These are phyloP conservation scores for Begonia peltatifolia DNA, from an alignment of 306 rosid species.

Conservation along the genomic window DNA sequence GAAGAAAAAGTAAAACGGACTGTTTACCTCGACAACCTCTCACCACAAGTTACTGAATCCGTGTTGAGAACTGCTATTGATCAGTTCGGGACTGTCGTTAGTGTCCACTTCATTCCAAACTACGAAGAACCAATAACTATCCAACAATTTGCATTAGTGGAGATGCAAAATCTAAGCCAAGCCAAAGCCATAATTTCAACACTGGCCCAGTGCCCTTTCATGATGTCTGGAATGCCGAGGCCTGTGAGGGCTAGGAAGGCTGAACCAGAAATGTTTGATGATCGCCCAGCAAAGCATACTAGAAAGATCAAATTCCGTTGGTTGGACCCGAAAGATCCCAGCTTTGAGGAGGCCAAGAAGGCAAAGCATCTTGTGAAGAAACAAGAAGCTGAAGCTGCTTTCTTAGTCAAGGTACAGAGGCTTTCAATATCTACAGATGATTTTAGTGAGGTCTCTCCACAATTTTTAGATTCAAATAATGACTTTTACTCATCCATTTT, in stretches of 20 bases:
- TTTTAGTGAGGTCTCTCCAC: no score
- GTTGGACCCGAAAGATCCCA: slow-evolving; percentile 52
- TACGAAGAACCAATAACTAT: slow-evolving; percentile 31
- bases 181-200: slow-evolving; percentile 27
- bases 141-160: slow-evolving; percentile 51
- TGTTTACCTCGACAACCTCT: slow-evolving; percentile 55
- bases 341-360: slow-evolving; percentile 36
- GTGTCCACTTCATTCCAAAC: slow-evolving; percentile 52
- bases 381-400: slow-evolving; percentile 39
- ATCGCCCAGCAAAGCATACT: slow-evolving; percentile 43
- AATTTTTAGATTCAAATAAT: no score
- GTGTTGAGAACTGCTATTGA: slow-evolving; percentile 50
- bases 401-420: slow-evolving; percentile 29
- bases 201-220: slow-evolving; percentile 38
- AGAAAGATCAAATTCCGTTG: slow-evolving; percentile 30
- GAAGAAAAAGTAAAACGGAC: slow-evolving; percentile 54
- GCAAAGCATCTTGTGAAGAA: slow-evolving; percentile 30
- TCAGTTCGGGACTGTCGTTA: slow-evolving; percentile 56
- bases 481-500: no score
- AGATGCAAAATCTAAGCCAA: slow-evolving; percentile 46
- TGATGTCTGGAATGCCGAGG: slow-evolving; percentile 90
- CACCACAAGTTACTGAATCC: slow-evolving; percentile 66
- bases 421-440: slow-evolving; percentile 1
- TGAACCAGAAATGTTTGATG: slow-evolving; percentile 56
- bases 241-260: slow-evolving; percentile 55